Evolutionary conservation across 768 basidiomycete genomes (phyloP).

Genomic region (Termitomyces heimii): DNA sequence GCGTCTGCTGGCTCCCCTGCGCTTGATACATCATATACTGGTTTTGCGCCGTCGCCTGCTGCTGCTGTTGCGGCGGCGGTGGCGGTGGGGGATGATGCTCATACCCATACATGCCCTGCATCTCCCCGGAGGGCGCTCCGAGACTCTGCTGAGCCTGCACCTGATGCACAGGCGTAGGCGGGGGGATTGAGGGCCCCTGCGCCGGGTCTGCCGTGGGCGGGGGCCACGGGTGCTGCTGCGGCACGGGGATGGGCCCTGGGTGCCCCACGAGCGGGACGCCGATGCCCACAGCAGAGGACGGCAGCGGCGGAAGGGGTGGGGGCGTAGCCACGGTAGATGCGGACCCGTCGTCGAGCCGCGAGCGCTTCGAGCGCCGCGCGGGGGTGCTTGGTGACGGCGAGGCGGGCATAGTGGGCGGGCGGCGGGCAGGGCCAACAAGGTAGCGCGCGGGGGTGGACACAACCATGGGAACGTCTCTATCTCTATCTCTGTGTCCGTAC

Average conservation of each 20-base stretch:
- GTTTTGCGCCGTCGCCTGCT: neutral
- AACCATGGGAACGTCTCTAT: no score
- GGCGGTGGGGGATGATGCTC: neutral
- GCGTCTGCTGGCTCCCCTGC: neutral
- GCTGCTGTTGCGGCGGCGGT: neutral
- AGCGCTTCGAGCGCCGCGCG: neutral
- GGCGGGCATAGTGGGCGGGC: conserved; percentile 1
- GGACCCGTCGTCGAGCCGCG: neutral
- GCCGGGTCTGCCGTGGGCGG: conserved; percentile 29
- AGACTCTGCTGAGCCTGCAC: neutral
- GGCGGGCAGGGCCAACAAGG: conserved; percentile 12
- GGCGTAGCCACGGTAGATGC: neutral
- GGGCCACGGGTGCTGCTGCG: conserved; percentile 25
- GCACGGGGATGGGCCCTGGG: conserved; percentile 14
- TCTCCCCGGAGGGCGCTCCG: no score
- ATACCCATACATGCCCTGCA: neutral
- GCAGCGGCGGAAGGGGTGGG: neutral
- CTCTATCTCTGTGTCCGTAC: neutral
- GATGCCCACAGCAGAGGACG: neutral
- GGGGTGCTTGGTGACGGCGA: neutral
- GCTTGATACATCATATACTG: neutral
- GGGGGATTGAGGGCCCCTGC: conserved; percentile 26
- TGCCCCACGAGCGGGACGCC: conserved; percentile 14
- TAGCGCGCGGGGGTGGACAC: neutral
- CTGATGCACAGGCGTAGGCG: neutral